phyloP scores from a whole-genome alignment of 257 asterid genomes.

The Solanum tarijense region DNA sequence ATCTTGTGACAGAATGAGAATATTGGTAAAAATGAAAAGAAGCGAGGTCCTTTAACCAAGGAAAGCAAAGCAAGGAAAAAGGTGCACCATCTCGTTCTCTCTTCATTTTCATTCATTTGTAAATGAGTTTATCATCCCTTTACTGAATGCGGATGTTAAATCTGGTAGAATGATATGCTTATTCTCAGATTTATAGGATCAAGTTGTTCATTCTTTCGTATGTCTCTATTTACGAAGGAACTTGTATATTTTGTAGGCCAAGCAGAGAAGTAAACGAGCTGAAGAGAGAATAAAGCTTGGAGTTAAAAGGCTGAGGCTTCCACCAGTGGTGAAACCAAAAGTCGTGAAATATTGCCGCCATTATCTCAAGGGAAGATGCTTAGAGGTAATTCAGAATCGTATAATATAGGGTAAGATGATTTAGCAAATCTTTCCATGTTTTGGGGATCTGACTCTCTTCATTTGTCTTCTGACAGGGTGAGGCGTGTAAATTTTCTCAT shows the following conservation, averaged over 20 bases:
- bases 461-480: slow-evolving; percentile 46
- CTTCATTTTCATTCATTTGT: neutral
- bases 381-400: slow-evolving; percentile 44
- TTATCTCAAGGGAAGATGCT: slow-evolving; percentile 80
- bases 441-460: neutral
- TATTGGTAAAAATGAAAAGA: slow-evolving; percentile 39
- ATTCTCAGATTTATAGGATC: neutral
- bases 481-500: slow-evolving; percentile 87
- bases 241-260: slow-evolving; percentile 43
- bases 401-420: slow-evolving; percentile 1
- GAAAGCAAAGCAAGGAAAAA: slow-evolving; percentile 62
- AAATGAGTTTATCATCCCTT: neutral
- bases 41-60: slow-evolving; percentile 46
- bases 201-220: neutral
- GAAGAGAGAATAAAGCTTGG: slow-evolving; percentile 66
- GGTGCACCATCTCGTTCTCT: slow-evolving; percentile 20
- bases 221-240: slow-evolving; percentile 1
- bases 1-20: slow-evolving; percentile 37
- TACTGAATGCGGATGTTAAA: neutral
- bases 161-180: neutral
- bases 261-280: slow-evolving; percentile 60
- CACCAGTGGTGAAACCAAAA: slow-evolving; percentile 52
- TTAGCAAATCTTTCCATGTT: neutral
- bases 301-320: slow-evolving; percentile 68
- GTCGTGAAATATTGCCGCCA: slow-evolving; percentile 53